Evolutionary conservation across 306 rosid species (phyloP), one percentile per base, ranked within the genome.

Genomic region (Quillaja saponaria): DNA sequence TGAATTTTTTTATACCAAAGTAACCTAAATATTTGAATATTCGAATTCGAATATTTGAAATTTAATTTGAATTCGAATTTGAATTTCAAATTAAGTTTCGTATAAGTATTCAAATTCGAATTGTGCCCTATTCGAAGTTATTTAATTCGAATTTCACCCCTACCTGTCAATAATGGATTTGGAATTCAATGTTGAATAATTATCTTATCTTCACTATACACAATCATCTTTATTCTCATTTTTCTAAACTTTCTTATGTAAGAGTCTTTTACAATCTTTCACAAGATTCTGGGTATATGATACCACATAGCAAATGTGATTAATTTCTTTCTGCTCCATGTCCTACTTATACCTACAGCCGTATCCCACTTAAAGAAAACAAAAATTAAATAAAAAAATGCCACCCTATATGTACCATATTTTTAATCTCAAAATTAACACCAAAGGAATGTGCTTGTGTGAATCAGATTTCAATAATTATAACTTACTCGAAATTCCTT

Each of bases 401-500:
- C 31, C 31, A 25, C 3, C 31, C 4, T 25, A 46, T 59, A 44
- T n/a, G 46, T 34, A 54, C 38, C 58, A 59, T 25, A 28, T 58
- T 35, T 63, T 63, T 31, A 37, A 38, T 70, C 54, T 50, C 68
- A 70, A 65, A 35, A 44, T 53, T 6, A 13, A 8, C 28, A 17
- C 47, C 10, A 65, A 45, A 34, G 31, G 4, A 25, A 25, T 25
- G 31, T 4, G 31, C 31, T 25, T 25, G 4, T 25, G 31, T 25
- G 31, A 1, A 18, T 37, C 10, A 10, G 47, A 33, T 34, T 39
- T 44, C 62, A 57, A 67, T 6, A 40, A 62, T 13, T 33, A 68
- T 40, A 66, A 75, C 95, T 86, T 78, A 89, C 99, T 66, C 95
- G 86, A 74, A 92, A 92, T 73, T 92, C 99, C 67, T 86, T 92